These are phyloP conservation scores for Starmerella potacharoeniae DNA, from an alignment of 805 yeast genomes.

Conservation along the genomic window DNA sequence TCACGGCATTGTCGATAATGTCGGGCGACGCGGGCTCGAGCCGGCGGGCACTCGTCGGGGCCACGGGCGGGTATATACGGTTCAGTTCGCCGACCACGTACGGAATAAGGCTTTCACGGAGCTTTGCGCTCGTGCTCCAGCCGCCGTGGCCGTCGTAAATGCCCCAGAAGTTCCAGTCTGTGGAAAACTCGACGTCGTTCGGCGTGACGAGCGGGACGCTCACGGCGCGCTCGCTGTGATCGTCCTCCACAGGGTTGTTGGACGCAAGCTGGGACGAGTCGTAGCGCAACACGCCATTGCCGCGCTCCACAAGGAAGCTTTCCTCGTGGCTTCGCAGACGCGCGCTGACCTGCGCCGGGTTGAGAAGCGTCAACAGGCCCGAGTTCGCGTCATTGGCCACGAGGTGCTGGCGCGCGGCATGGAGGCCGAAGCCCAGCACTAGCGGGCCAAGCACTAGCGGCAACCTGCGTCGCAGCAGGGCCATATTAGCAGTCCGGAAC, in stretches of 20 bases:
- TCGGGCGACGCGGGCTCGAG: slow-evolving; percentile 51
- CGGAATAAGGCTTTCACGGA: slow-evolving; percentile 66
- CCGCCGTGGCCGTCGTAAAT: slow-evolving; percentile 97
- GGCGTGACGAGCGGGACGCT: slow-evolving; percentile 41
- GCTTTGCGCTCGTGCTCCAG: slow-evolving; percentile 79
- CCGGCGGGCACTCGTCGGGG: slow-evolving; percentile 35
- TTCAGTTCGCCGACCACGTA: slow-evolving; percentile 70
- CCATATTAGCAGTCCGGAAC: background rate
- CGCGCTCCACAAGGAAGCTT: slow-evolving; percentile 66
- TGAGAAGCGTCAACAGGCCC: slow-evolving; percentile 12
- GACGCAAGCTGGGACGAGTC: slow-evolving; percentile 85
- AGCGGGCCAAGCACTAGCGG: slow-evolving; percentile 17
- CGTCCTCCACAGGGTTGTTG: slow-evolving; percentile 91
- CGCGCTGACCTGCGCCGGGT: slow-evolving; percentile 52
- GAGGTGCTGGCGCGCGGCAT: slow-evolving; percentile 11
- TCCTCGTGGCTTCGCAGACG: slow-evolving; percentile 66
- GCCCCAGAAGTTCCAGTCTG: slow-evolving; percentile 92
- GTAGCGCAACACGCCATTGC: slow-evolving; percentile 77
- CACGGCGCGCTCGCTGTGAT: slow-evolving; percentile 67
- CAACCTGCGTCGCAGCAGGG: slow-evolving; percentile 35
- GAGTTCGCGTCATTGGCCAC: slow-evolving; percentile 9
- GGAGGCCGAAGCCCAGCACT: slow-evolving; percentile 16
- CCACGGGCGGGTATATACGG: slow-evolving; percentile 42
- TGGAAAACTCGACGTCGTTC: slow-evolving; percentile 34
- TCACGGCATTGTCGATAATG: slow-evolving; percentile 66